These are phyloP conservation scores for Phaeoacremonium minimum DNA, from an alignment of 2,329 filamentous ascomycete species.

Conservation along the genomic window DNA sequence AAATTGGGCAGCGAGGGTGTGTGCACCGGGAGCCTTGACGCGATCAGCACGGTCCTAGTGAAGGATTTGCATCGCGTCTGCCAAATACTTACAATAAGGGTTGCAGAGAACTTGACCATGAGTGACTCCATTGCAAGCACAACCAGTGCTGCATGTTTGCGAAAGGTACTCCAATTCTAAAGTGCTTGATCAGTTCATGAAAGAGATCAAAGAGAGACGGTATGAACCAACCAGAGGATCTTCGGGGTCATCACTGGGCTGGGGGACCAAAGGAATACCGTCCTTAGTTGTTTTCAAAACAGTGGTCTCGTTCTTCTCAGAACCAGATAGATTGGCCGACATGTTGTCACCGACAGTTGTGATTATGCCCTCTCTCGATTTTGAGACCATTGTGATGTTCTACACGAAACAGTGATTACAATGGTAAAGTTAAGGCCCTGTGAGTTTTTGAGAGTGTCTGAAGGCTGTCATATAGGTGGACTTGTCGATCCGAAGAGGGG, in stretches of 20 bases:
- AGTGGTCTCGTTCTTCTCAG: not conserved
- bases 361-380: not conserved
- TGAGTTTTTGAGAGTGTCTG: no score
- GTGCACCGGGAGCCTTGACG: slow-evolving; percentile 10
- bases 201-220: not conserved
- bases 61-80: not conserved
- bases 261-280: slow-evolving; percentile 4
- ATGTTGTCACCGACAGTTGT: not conserved
- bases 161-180: slow-evolving; percentile 10
- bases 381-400: not conserved
- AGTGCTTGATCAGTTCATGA: not conserved
- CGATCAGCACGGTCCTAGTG: no score
- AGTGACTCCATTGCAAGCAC: slow-evolving; percentile 12
- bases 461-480: no score
- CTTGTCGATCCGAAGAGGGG: no score
- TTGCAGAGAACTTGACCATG: slow-evolving; percentile 11
- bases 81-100: slow-evolving; percentile 6
- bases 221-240: slow-evolving; percentile 5
- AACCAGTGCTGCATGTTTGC: slow-evolving; percentile 10
- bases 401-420: not conserved
- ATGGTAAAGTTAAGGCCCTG: no score
- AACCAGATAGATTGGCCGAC: not conserved
- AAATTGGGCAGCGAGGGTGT: slow-evolving; percentile 7
- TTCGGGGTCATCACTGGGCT: slow-evolving; percentile 7
- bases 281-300: slow-evolving; percentile 2